Evolutionary conservation across 2,329 filamentous ascomycete species (phyloP).

Genomic region (Fusarium goolgardi): DNA sequence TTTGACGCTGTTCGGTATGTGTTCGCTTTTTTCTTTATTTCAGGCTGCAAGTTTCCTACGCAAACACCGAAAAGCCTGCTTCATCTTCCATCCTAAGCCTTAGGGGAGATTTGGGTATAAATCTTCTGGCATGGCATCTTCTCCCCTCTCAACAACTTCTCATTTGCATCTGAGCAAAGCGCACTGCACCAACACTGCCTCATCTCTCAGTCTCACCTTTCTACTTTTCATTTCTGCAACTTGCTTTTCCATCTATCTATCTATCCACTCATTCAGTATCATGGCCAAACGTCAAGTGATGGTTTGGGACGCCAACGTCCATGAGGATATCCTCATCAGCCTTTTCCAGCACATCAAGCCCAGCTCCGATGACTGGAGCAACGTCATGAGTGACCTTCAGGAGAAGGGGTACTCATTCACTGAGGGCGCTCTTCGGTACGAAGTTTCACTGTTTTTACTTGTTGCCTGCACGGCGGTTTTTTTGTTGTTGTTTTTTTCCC

Average conservation of each 20-base stretch:
- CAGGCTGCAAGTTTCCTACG: neutral
- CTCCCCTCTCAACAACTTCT: neutral
- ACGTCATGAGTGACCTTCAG: conserved; percentile 54
- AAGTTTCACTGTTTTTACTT: conserved; percentile 4
- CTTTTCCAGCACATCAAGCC: conserved; percentile 55
- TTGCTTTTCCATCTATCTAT: neutral
- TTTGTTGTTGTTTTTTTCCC: neutral
- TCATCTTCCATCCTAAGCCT: conserved; percentile 5
- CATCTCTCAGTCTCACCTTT: neutral
- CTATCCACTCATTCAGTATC: neutral
- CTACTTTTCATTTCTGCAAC: neutral
- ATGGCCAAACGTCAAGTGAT: conserved; percentile 51
- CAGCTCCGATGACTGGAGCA: conserved; percentile 47
- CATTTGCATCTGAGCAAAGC: neutral
- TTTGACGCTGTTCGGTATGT: conserved; percentile 61
- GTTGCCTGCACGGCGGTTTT: neutral
- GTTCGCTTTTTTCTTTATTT: neutral
- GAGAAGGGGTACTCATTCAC: conserved; percentile 56
- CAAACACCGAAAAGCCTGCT: neutral
- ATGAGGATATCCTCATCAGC: conserved; percentile 59
- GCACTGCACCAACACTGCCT: neutral
- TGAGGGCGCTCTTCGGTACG: conserved; percentile 57
- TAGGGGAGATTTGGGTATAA: neutral
- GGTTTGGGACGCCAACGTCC: conserved; percentile 57
- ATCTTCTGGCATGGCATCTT: neutral